Evolutionary conservation across 352 stramenopile genomes (phyloP).

Genomic region (Phytophthora meadii): DNA sequence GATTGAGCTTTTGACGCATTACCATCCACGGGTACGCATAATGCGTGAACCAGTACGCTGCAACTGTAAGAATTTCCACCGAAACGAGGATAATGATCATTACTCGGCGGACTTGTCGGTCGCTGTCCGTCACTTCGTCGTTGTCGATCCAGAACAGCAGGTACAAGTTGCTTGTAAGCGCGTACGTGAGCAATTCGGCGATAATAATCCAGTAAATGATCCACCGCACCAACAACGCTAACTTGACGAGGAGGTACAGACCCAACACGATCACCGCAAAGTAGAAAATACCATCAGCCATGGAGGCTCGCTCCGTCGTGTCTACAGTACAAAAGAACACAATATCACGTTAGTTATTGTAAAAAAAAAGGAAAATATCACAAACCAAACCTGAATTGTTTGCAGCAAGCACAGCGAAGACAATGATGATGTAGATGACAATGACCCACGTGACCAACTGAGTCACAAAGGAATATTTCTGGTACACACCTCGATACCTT

Average conservation of each 20-base stretch:
- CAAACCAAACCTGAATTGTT: constrained; percentile 27
- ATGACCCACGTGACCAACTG: constrained; percentile 64
- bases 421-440: constrained; percentile 58
- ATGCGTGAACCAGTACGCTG: constrained; percentile 67
- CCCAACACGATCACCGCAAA: constrained; percentile 50
- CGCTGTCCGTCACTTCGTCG: constrained; percentile 27
- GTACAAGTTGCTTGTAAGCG: constrained; percentile 54
- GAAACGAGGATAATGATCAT: constrained; percentile 46
- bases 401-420: constrained; percentile 47
- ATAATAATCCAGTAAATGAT: constrained; percentile 86
- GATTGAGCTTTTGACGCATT: constrained; percentile 48
- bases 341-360: constrained; percentile 3
- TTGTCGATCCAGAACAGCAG: constrained; percentile 61
- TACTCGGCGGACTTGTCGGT: constrained; percentile 33
- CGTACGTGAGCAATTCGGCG: constrained; percentile 62
- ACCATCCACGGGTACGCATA: constrained; percentile 74
- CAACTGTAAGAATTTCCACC: constrained; percentile 56
- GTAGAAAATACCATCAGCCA: constrained; percentile 61
- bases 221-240: constrained; percentile 83
- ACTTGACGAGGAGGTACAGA: constrained; percentile 72
- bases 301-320: constrained; percentile 23
- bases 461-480: constrained; percentile 60
- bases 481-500: constrained; percentile 64
- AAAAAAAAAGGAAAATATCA: not conserved
- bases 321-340: not conserved